Base-by-base conservation (phyloP, 441 rosid species). In the Eruca vesicaria region DNA sequence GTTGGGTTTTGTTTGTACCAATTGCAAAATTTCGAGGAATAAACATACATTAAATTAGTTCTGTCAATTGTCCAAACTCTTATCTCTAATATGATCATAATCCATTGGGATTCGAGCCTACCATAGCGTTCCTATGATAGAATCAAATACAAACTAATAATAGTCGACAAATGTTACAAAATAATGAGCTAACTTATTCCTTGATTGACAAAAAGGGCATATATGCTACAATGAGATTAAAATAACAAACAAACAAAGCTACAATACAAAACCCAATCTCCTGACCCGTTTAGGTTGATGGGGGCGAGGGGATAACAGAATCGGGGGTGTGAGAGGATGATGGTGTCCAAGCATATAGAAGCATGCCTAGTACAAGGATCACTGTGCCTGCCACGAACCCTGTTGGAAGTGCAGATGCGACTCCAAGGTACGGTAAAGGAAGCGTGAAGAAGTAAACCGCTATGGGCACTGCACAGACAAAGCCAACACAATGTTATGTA, bases 321-420 rank as follows among this genome's bases (percentile, higher is more conserved):
- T 64, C 26, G 3, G 83, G 72, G 65, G 64, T 52, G 1, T 53
- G 48, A 41, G 26, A 23, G 1, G 83, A 71, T 28, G 98, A 69
- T 28, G 98, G 97, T 12, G 88, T 82, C 95, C 94, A 90, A 3
- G 92, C 86, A 66, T 94, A 94, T 69, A 85, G 65, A 60, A 94
- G 89, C 83, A 94, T 76, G 21, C 98, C 98, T 19, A 86, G 58
- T 59, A 94, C 87, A 31, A 94, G 97, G 35, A 94, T 57, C 20
- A 89, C 66, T 60, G 97, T 83, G 72, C 97, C 98, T 9, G 90
- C 91, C 11, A 94, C 90, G 31, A 94, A 94, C 19, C 97, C 97
- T 0, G 84, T 68, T 9, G 97, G 97, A 61, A 94, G 97, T 4
- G 97, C 63, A 28, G 98, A 92, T 9, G 97, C 91, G 0, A 85